phyloP scores from a whole-genome alignment of 2,329 filamentous ascomycete species.

The Fonsecaea nubica region DNA sequence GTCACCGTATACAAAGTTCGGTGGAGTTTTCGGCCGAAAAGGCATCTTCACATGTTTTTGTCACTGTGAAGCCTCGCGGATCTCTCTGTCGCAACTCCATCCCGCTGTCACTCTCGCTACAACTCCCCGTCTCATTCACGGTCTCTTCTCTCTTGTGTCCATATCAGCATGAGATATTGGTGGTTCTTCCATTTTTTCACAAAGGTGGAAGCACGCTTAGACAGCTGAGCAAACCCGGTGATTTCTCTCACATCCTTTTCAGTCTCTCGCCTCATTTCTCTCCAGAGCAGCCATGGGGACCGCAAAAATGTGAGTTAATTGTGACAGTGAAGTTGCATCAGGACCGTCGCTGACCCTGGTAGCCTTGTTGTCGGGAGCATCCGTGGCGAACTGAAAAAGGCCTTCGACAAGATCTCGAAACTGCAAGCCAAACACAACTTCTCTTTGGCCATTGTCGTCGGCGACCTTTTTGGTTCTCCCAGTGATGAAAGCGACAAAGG shows the following conservation, averaged over 20 bases:
- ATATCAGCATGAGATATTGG: not conserved
- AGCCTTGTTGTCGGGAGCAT: conserved; percentile 80
- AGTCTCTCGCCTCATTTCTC: not conserved
- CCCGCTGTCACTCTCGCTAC: not conserved
- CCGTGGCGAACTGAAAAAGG: conserved; percentile 75
- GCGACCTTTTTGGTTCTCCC: conserved; percentile 74
- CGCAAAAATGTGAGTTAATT: conserved; percentile 31
- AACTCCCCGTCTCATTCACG: not conserved
- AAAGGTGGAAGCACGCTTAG: not conserved
- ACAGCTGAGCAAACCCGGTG: not conserved
- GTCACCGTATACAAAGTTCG: not conserved
- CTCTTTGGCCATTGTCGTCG: conserved; percentile 80
- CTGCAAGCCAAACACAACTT: conserved; percentile 90
- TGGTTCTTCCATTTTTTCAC: not conserved
- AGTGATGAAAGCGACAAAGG: conserved; percentile 55
- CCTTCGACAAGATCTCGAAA: conserved; percentile 79
- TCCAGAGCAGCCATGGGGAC: conserved; percentile 13
- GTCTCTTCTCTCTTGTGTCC: not conserved
- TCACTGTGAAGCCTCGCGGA: not conserved
- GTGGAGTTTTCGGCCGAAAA: not conserved
- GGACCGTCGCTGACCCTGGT: conserved; percentile 9
- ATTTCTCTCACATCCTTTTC: not conserved
- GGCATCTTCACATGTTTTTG: not conserved
- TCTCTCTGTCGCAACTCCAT: not conserved
- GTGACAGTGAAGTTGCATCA: not conserved